Conservation (phyloP, 208 protist genomes). For the Entamoeba dispar region DNA sequence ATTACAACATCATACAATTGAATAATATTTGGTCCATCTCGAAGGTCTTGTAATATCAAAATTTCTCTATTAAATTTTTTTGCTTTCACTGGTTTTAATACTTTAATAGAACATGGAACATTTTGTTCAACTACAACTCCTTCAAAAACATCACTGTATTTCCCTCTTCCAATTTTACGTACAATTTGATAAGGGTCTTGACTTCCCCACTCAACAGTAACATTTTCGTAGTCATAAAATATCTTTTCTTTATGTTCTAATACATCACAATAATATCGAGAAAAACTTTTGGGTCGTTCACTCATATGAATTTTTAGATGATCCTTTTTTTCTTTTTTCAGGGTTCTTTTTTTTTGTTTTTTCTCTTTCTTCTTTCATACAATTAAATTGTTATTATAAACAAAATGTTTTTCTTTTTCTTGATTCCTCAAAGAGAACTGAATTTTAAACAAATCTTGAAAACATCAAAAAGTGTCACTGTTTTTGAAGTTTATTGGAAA, state of each 20-base stretch:
- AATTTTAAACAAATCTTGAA: neutral
- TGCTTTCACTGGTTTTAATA: slow-evolving; percentile 79
- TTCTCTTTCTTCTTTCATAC: neutral
- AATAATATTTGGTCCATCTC: slow-evolving; percentile 88
- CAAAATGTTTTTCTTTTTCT: neutral
- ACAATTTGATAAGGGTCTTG: slow-evolving; percentile 17
- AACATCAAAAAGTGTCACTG: neutral
- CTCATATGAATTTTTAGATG: neutral
- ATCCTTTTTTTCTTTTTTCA: neutral
- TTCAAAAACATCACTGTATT: slow-evolving; percentile 97
- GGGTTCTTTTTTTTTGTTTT: neutral
- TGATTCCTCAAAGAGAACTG: neutral
- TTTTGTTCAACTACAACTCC: slow-evolving; percentile 57
- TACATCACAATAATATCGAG: neutral
- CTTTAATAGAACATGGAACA: slow-evolving; percentile 76
- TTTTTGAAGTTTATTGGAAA: neutral
- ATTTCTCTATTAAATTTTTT: slow-evolving; percentile 85
- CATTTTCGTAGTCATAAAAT: slow-evolving; percentile 26
- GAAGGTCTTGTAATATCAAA: slow-evolving; percentile 87
- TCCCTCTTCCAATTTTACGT: slow-evolving; percentile 59
- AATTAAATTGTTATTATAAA: neutral
- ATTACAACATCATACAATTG: slow-evolving; percentile 80
- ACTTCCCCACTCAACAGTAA: neutral
- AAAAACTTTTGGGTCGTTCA: neutral
- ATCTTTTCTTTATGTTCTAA: neutral